Conservation (phyloP, 1,284 basidiomycete species). For the Puccinia polysora region DNA sequence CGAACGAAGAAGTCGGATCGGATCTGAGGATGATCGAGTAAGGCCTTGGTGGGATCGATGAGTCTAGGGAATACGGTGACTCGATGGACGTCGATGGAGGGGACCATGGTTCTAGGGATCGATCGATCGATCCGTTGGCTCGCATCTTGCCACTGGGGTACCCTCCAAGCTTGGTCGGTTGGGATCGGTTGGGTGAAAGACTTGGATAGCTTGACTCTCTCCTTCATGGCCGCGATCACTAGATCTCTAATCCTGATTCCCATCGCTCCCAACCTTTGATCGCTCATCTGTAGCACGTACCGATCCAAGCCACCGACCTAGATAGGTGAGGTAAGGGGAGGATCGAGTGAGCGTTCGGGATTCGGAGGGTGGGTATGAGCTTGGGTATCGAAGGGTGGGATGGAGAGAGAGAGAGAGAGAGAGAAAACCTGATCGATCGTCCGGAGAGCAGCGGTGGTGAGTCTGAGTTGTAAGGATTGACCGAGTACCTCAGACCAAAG, state of each 20-base stretch:
- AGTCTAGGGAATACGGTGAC: constrained; percentile 25
- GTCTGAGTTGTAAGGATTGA: too few species aligned
- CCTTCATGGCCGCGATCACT: constrained; percentile 39
- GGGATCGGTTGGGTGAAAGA: constrained; percentile 30
- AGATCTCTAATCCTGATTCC: constrained; percentile 67
- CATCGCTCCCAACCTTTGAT: constrained; percentile 65
- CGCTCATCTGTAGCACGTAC: constrained; percentile 66
- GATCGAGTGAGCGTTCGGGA: too few species aligned
- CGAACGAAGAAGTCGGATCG: constrained; percentile 13
- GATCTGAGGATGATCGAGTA: not conserved
- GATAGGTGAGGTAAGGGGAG: too few species aligned
- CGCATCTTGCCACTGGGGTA: constrained; percentile 42
- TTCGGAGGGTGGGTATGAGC: too few species aligned
- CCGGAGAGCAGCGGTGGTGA: too few species aligned
- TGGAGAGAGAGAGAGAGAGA: too few species aligned
- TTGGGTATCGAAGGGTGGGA: too few species aligned
- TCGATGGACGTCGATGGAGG: not conserved
- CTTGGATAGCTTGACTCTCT: constrained; percentile 15
- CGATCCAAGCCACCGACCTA: constrained; percentile 68
- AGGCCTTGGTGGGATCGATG: not conserved
- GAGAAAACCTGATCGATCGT: too few species aligned
- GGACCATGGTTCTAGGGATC: constrained; percentile 28
- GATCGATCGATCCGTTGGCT: not conserved
- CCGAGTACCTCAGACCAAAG: too few species aligned
- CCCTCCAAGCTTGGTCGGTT: constrained; percentile 6